These are phyloP conservation scores for Uromyces viciae-fabae DNA, from an alignment of 1,284 basidiomycete genomes.

Conservation along the genomic window DNA sequence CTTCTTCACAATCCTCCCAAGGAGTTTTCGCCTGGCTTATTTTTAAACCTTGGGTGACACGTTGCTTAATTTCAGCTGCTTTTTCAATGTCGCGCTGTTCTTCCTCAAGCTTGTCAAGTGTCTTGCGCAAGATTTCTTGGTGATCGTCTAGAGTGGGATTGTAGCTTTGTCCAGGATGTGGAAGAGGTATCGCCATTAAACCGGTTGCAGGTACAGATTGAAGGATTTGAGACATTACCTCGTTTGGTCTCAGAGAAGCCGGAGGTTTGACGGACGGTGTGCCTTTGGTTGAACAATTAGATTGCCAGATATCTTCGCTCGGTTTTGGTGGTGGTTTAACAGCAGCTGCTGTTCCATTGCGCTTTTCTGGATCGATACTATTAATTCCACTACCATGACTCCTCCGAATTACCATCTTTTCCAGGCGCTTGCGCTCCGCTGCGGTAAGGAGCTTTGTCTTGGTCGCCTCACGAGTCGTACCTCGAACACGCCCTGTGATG, in stretches of 20 bases:
- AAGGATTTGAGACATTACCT: background rate
- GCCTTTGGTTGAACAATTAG: background rate
- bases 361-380: slow-evolving; percentile 34
- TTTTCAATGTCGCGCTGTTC: slow-evolving; percentile 10
- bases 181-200: slow-evolving; percentile 14
- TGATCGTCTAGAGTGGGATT: slow-evolving; percentile 36
- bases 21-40: background rate
- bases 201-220: slow-evolving; percentile 3
- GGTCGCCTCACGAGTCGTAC: background rate
- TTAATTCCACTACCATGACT: background rate
- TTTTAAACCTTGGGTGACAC: slow-evolving; percentile 7
- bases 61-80: slow-evolving; percentile 13
- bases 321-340: slow-evolving; percentile 22
- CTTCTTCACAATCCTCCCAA: slow-evolving; percentile 40
- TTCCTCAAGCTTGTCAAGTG: slow-evolving; percentile 18
- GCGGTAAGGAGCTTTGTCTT: slow-evolving; percentile 12
- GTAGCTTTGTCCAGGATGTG: slow-evolving; percentile 40
- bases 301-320: slow-evolving; percentile 12
- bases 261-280: slow-evolving; percentile 22
- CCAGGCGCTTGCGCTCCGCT: slow-evolving; percentile 19
- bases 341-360: slow-evolving; percentile 26
- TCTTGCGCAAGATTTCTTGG: slow-evolving; percentile 15
- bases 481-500: background rate
- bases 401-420: slow-evolving; percentile 33
- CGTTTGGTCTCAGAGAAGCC: background rate